phyloP scores from a whole-genome alignment of 1,284 basidiomycete genomes.

The Amylostereum areolatum region DNA sequence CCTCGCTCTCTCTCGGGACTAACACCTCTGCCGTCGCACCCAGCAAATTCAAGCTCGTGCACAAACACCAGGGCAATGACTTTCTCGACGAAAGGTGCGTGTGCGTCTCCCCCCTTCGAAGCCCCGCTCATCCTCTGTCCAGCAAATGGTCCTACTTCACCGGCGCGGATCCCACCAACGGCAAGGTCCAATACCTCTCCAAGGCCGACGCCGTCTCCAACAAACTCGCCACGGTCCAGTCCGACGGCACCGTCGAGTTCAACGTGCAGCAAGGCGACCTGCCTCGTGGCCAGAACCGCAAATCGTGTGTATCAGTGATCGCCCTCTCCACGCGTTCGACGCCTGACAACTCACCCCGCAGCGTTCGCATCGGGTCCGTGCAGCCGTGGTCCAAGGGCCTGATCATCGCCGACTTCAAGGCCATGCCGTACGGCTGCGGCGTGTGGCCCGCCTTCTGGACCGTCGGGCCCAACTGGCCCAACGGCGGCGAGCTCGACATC shows the following conservation, averaged over 20 bases:
- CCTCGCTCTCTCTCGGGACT: no score
- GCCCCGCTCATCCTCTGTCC: neutral
- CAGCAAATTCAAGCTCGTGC: no score
- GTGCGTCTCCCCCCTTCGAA: no score
- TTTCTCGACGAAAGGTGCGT: no score
- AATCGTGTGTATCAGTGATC: slow-evolving; percentile 44
- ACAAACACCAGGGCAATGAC: no score
- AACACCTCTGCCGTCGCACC: no score
- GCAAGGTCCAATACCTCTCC: slow-evolving; percentile 51
- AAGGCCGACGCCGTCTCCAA: slow-evolving; percentile 38
- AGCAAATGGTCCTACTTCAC: slow-evolving; percentile 63
- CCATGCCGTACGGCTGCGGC: slow-evolving; percentile 76
- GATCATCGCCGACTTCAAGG: slow-evolving; percentile 71
- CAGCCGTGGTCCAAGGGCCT: slow-evolving; percentile 64
- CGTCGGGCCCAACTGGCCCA: slow-evolving; percentile 64
- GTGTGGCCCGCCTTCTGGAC: slow-evolving; percentile 71
- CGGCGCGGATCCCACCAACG: slow-evolving; percentile 62
- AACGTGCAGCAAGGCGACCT: slow-evolving; percentile 56
- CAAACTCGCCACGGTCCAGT: slow-evolving; percentile 54
- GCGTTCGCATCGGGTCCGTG: slow-evolving; percentile 68
- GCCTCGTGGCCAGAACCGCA: slow-evolving; percentile 45
- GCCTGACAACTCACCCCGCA: slow-evolving; percentile 16
- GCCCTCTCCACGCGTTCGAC: no score
- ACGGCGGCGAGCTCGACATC: slow-evolving; percentile 39
- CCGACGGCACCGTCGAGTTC: slow-evolving; percentile 47